Base-by-base conservation (phyloP, 306 rosid genomes). In the Corylus heterophylla region DNA sequence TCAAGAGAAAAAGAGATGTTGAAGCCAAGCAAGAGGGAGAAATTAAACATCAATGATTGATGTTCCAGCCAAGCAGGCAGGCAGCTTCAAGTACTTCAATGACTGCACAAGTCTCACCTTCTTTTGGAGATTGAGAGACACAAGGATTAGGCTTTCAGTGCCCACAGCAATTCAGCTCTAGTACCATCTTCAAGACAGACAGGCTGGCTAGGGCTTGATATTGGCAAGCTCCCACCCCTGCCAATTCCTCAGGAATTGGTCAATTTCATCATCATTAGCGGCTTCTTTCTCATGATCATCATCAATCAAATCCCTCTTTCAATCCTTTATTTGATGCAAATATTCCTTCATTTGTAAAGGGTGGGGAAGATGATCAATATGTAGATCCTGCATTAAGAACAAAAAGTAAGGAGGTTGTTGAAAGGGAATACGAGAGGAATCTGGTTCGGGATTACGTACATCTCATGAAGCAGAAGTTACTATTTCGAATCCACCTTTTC, bases 151-250 rank as follows among this genome's bases (percentile, higher is more conserved):
- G 83, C 89, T 94, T 16, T 92, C 98, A 5, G 93, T 94, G 0
- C 96, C 94, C 1, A 92, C 98, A 0, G 98, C 98, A 9, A 73
- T 94, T 77, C 93, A 93, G 71, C 74, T 93, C n/a, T 93, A 22
- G 25, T 22, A 22, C 25, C 25, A 22, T 22, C 0, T 22, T 22
- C 25, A 22, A 22, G 25, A 22, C 25, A 22, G 25, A 22, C 25
- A 22, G 25, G 25, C 25, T 22, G 25, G 25, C 25, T 22, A 22
- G 25, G 90, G 77, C 67, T 71, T 71, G 98, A 92, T 39, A 94
- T 94, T 76, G 98, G 90, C 68, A 85, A 86, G 27, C 97, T 94
- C 31, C 98, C 98, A 1, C 97, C 98, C 0, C 96, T 94, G 59
- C 94, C 80, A 49, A 51, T 92, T 35, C 97, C 25, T 22, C 25